Conservation (phyloP, 345 rosid genomes). For the Alliaria petiolata region DNA sequence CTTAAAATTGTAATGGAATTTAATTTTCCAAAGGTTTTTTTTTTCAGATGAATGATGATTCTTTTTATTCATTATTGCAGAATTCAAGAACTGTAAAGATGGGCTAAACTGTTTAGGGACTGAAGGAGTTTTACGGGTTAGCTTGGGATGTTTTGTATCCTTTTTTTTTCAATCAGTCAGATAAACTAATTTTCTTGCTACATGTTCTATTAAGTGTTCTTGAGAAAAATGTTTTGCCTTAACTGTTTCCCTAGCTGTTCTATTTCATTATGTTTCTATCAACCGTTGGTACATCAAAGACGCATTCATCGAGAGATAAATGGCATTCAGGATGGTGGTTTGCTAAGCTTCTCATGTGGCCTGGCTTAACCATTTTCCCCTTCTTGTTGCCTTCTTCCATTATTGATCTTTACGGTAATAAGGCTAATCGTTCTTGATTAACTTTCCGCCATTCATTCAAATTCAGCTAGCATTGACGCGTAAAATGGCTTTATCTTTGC, state of each 20-base stretch:
- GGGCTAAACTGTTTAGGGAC: conserved; percentile 74
- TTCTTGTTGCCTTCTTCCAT: conserved; percentile 66
- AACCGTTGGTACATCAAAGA: conserved; percentile 60
- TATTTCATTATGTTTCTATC: conserved; percentile 70
- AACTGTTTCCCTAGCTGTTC: conserved; percentile 41
- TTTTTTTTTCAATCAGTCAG: neutral
- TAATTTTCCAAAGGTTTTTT: neutral
- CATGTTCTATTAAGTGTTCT: neutral
- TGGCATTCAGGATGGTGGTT: conserved; percentile 99
- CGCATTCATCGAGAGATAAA: conserved; percentile 48
- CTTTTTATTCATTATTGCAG: conserved; percentile 41
- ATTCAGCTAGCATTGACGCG: neutral
- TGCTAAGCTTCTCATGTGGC: conserved; percentile 53
- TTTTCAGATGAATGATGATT: neutral
- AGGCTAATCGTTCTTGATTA: neutral
- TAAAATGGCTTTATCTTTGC: neutral
- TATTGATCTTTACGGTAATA: conserved; percentile 67
- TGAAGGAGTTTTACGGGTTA: conserved; percentile 87
- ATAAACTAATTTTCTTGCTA: neutral
- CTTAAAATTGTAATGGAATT: neutral
- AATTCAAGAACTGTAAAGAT: conserved; percentile 60
- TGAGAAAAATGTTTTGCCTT: conserved; percentile 30
- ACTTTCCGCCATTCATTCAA: neutral
- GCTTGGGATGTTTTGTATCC: conserved; percentile 98
- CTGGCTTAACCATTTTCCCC: conserved; percentile 51